Evolutionary conservation across 164 flowering plant genomes (phyloP).

Genomic region (grape (Vitis vinifera)): ASM3070453v1 NC_081805.1:6620501-6621000

Average conservation of each 20-base stretch:
- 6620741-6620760: slow-evolving; percentile 23
- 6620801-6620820: too few species aligned
- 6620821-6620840: too few species aligned
- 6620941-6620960: background rate
- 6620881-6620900: too few species aligned
- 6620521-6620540: slow-evolving; percentile 52
- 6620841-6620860: too few species aligned
- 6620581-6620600: slow-evolving; percentile 42
- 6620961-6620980: background rate
- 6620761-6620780: slow-evolving; percentile 5
- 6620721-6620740: slow-evolving; percentile 27
- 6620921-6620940: background rate
- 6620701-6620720: slow-evolving; percentile 66
- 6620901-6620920: too few species aligned
- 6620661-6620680: slow-evolving; percentile 49
- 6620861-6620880: too few species aligned
- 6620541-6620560: slow-evolving; percentile 42
- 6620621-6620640: slow-evolving; percentile 39
- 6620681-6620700: slow-evolving; percentile 55
- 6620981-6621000: too few species aligned
- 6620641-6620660: slow-evolving; percentile 62
- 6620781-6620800: background rate
- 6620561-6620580: slow-evolving; percentile 46
- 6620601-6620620: slow-evolving; percentile 35
- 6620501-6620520: slow-evolving; percentile 56